Evolutionary conservation across 1,284 basidiomycete genomes (phyloP).

Genomic region (Afroboletus lepidellus): DNA sequence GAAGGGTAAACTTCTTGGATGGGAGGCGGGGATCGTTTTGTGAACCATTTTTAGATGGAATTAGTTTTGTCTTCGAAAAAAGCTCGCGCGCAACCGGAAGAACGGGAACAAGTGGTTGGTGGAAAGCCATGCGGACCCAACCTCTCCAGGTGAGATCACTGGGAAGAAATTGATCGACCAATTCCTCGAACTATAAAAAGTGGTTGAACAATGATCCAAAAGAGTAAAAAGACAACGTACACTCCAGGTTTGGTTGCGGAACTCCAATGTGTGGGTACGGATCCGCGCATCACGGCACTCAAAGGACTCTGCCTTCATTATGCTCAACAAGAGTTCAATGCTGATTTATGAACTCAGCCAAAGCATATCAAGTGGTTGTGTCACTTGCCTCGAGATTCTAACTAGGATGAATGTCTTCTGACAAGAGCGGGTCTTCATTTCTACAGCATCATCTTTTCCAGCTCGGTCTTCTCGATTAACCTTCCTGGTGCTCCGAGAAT

Average conservation of each 20-base stretch:
- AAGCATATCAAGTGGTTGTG: conserved; percentile 15
- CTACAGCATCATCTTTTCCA: conserved; percentile 56
- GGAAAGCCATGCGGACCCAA: conserved; percentile 80
- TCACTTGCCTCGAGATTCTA: conserved; percentile 65
- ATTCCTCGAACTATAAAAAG: conserved; percentile 65
- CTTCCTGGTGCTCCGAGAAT: conserved; percentile 23
- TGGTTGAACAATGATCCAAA: conserved; percentile 4
- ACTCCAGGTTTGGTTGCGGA: conserved; percentile 86
- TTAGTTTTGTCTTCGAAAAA: conserved; percentile 72
- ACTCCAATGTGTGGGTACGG: conserved; percentile 72
- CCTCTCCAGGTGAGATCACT: conserved; percentile 74
- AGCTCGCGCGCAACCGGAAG: conserved; percentile 73
- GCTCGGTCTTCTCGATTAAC: conserved; percentile 22
- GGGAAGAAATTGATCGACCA: conserved; percentile 79
- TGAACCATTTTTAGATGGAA: conserved; percentile 43
- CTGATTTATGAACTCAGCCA: conserved; percentile 37
- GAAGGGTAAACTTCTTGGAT: conserved; percentile 25
- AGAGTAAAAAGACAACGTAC: conserved; percentile 44
- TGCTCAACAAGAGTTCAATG: conserved; percentile 65
- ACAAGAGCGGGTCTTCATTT: conserved; percentile 75
- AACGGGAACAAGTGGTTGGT: conserved; percentile 71
- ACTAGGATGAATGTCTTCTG: conserved; percentile 87
- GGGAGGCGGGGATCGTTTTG: conserved; percentile 33
- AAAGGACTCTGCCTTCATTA: conserved; percentile 70
- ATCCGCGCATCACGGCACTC: conserved; percentile 73